Conservation (phyloP, 441 rosid genomes). For the Syzygium malaccense region DNA sequence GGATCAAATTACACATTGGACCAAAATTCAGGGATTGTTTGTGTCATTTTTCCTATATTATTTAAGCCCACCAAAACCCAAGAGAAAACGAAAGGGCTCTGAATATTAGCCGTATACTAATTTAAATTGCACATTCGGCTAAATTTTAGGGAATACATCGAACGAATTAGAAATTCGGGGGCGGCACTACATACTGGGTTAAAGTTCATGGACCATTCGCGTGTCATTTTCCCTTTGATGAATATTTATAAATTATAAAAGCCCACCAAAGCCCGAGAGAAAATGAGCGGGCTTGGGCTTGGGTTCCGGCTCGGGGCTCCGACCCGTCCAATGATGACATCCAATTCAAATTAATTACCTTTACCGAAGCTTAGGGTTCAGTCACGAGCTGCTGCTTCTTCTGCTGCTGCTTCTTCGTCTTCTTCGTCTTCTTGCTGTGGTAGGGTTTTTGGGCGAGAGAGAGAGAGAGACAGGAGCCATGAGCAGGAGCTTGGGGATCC, state of each 20-base stretch:
- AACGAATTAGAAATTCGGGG: too few relatives aligned
- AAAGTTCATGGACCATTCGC: too few relatives aligned
- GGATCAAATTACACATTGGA: too few relatives aligned
- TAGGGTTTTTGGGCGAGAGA: background rate
- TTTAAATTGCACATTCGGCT: too few relatives aligned
- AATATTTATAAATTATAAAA: too few relatives aligned
- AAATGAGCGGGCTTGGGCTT: background rate
- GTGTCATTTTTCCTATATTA: too few relatives aligned
- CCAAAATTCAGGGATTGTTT: too few relatives aligned
- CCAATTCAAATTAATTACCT: background rate
- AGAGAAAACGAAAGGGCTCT: background rate
- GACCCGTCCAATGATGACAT: background rate
- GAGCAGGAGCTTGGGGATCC: slow-evolving; percentile 97
- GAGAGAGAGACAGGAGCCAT: slow-evolving; percentile 12
- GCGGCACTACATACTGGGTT: fast-evolving
- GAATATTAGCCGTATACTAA: too few relatives aligned
- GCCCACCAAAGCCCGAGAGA: background rate
- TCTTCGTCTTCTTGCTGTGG: background rate
- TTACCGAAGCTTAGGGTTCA: background rate
- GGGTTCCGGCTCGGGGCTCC: background rate
- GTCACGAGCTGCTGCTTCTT: background rate
- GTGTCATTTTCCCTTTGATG: too few relatives aligned
- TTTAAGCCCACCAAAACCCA: background rate
- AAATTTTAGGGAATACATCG: fast-evolving
- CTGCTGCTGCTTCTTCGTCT: background rate